These are phyloP conservation scores for Tetradesmus lagerheimii DNA, from an alignment of 139 green algal species.

Conservation along the genomic window DNA sequence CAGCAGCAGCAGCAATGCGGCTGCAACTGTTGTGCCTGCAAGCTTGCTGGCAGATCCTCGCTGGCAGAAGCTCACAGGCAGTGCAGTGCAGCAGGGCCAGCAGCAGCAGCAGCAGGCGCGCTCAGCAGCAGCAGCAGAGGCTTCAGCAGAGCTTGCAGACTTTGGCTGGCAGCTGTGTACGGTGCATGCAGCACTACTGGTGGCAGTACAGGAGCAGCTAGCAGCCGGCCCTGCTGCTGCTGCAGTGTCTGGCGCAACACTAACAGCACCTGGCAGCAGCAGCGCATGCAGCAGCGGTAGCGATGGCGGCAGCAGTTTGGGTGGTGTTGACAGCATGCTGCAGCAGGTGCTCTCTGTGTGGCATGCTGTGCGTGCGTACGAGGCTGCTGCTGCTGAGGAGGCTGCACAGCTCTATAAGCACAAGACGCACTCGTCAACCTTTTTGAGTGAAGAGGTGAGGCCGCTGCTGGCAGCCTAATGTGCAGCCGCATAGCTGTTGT, in stretches of 20 bases:
- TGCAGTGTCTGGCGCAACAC: background rate
- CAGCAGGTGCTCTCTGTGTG: conserved; percentile 57
- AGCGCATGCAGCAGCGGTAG: conserved; percentile 4
- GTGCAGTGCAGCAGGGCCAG: conserved; percentile 3
- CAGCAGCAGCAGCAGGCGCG: background rate
- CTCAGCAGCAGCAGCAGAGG: background rate
- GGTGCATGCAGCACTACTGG: conserved; percentile 65
- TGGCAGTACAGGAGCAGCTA: conserved; percentile 52
- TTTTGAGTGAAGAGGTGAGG: conserved; percentile 79
- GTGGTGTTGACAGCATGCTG: conserved; percentile 31
- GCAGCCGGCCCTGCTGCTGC: conserved; percentile 30
- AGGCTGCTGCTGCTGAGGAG: conserved; percentile 74
- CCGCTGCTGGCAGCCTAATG: background rate
- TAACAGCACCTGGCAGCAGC: background rate
- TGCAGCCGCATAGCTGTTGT: too few species aligned
- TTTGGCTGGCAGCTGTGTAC: conserved; percentile 66
- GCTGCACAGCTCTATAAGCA: conserved; percentile 86
- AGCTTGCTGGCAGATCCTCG: conserved; percentile 14
- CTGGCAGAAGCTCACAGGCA: conserved; percentile 13
- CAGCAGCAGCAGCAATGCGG: conserved; percentile 31
- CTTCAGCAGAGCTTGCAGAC: conserved; percentile 57
- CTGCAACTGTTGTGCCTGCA: background rate
- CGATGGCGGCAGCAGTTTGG: background rate
- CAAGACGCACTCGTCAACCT: conserved; percentile 66
- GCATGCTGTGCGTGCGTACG: conserved; percentile 45